Conservation (phyloP, 371 early-diverging fungal genomes). For the Gilbertella persicaria region DNA sequence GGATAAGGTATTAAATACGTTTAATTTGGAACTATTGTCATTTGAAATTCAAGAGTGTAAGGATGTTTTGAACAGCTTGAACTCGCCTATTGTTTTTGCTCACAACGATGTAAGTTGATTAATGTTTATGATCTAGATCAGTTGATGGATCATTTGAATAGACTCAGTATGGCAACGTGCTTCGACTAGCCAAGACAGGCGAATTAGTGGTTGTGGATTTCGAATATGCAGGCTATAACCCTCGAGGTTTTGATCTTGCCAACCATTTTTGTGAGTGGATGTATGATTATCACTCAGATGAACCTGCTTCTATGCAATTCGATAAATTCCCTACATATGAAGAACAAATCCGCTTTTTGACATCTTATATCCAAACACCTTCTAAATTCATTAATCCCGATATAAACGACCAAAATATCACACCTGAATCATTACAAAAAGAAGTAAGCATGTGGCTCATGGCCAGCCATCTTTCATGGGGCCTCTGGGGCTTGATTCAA, state of each 20-base stretch:
- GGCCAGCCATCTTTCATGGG: slow-evolving; percentile 77
- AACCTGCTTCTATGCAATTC: slow-evolving; percentile 55
- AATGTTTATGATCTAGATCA: neutral
- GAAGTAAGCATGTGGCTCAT: slow-evolving; percentile 58
- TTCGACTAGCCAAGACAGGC: slow-evolving; percentile 53
- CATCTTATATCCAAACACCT: slow-evolving; percentile 63
- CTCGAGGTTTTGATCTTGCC: slow-evolving; percentile 82
- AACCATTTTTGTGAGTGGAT: slow-evolving; percentile 94
- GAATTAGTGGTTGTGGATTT: slow-evolving; percentile 80
- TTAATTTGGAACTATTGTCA: slow-evolving; percentile 45
- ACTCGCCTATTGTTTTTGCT: slow-evolving; percentile 77
- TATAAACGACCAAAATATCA: slow-evolving; percentile 12
- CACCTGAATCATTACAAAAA: slow-evolving; percentile 29
- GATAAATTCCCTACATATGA: slow-evolving; percentile 60
- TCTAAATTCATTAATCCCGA: slow-evolving; percentile 26
- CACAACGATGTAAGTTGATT: slow-evolving; percentile 75
- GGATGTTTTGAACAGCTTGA: slow-evolving; percentile 25
- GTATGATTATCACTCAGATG: slow-evolving; percentile 73
- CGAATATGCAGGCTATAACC: slow-evolving; percentile 90
- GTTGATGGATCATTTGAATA: slow-evolving; percentile 10
- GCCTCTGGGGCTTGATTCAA: slow-evolving; percentile 84
- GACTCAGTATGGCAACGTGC: slow-evolving; percentile 87
- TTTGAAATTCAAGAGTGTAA: slow-evolving; percentile 55
- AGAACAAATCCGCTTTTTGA: slow-evolving; percentile 64
- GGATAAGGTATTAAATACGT: slow-evolving; percentile 21